Base-by-base conservation (phyloP, 345 rosid genomes). In the Mercurialis annua region DNA sequence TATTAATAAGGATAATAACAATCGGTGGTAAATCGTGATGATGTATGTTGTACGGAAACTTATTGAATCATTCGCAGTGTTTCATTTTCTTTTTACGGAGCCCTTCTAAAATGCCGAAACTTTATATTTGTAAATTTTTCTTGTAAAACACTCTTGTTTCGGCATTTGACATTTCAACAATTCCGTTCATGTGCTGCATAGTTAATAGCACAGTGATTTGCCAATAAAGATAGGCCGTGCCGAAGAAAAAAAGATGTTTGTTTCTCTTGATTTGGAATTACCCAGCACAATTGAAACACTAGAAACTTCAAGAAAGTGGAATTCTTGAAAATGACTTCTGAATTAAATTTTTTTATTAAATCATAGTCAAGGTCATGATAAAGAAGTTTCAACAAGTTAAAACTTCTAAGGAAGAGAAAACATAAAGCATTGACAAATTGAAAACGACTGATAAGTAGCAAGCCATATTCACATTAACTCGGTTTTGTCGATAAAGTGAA, bases 341-440 rank as follows among this genome's bases (percentile, higher is more conserved):
- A 6, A n/a, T 36, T 36, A 33, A 57, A 18, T 31, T 43, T 15
- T 43, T 15, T 14, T 23, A 42, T 24, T 18, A 60, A 24, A 23
- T 34, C 23, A 31, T 2, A 56, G 15, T 26, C n/a, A 2, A 26
- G 7, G 40, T 67, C 29, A 34, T 56, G 44, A 67, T 8, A 29
- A 1, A 15, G 53, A 67, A 67, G 42, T 43, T 55, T 53, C 50
- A 66, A 53, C 48, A 53, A 36, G 58, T 51, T 66, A 16, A 52
- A 26, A 27, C 46, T 50, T 50, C n/a, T 23, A 36, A 3, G 24
- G 7, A 17, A 49, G 10, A 50, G 18, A 47, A 57, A 54, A 23
- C 0, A 42, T 9, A 53, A 59, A 21, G 21, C 14, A n/a, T 46
- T 24, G 40, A 24, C 66, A 49, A 40, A 15, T 43, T 26, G 23